Conservation (phyloP, 129 eudicot genomes). For the Saposhnikovia divaricata region DNA sequence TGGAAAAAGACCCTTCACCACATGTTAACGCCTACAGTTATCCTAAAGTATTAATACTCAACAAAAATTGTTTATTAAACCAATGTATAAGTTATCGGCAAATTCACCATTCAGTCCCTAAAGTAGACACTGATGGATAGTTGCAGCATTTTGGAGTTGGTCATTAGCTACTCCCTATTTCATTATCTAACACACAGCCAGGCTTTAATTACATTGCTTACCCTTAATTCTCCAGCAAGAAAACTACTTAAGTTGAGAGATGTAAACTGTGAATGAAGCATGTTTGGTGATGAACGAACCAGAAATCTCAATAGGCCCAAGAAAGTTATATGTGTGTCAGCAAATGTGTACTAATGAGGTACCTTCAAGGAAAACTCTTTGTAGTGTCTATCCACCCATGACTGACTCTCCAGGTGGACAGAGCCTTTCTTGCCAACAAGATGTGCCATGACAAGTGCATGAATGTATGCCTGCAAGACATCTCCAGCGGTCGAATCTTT, state of each 20-base stretch:
- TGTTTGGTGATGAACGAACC: not conserved
- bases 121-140: not conserved
- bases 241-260: not conserved
- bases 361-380: conserved; percentile 60
- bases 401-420: conserved; percentile 47
- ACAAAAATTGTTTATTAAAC: not conserved
- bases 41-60: not conserved
- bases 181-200: not conserved
- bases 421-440: conserved; percentile 34
- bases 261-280: not conserved
- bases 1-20: not conserved
- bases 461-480: conserved; percentile 62
- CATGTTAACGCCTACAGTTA: not conserved
- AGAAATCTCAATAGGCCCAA: not conserved
- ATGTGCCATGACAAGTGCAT: conserved; percentile 85
- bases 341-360: conserved; percentile 7
- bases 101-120: not conserved
- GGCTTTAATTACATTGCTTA: not conserved
- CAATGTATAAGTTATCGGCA: not conserved
- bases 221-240: not conserved
- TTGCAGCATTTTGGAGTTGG: not conserved
- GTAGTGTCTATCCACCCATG: conserved; percentile 82
- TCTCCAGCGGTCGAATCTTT: conserved; percentile 68
- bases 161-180: not conserved
- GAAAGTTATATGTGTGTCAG: not conserved